Conservation (phyloP, 768 basidiomycete genomes). For the Favolaschia claudopus region DNA sequence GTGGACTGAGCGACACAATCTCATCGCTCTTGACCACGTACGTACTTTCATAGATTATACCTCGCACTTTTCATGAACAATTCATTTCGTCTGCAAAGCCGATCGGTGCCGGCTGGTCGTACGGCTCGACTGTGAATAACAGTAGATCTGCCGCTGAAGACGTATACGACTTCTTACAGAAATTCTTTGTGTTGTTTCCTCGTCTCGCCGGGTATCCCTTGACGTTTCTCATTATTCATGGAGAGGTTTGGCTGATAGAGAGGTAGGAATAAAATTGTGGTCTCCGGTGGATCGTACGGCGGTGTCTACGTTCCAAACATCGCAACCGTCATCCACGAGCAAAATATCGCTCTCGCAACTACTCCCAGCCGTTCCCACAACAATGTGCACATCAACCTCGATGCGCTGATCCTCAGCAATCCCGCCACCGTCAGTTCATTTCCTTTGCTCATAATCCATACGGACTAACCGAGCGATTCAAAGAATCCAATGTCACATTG, state of each 20-base stretch:
- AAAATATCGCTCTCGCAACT: constrained; percentile 32
- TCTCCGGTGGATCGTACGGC: constrained; percentile 37
- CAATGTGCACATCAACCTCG: constrained; percentile 39
- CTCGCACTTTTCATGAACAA: not conserved
- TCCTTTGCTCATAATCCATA: not conserved
- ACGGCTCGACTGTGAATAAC: constrained; percentile 35
- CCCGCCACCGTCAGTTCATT: constrained; percentile 3
- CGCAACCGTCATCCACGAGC: constrained; percentile 38
- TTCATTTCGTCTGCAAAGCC: constrained; percentile 16
- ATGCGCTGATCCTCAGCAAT: constrained; percentile 36
- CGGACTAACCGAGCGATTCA: too few species aligned
- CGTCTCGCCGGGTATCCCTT: not conserved
- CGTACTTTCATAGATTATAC: too few species aligned
- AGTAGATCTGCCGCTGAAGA: constrained; percentile 35
- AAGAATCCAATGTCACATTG: constrained; percentile 33
- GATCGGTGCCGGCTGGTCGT: constrained; percentile 39
- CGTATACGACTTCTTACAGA: constrained; percentile 43
- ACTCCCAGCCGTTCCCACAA: too few species aligned
- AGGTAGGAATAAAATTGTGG: constrained; percentile 22
- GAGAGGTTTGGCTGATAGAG: not conserved
- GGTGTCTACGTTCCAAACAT: constrained; percentile 40
- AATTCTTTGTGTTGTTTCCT: constrained; percentile 38
- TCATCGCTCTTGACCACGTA: too few species aligned
- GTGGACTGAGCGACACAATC: not conserved
- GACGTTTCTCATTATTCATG: not conserved